Conservation (phyloP, 176 grass and related monocot genomes). For the Oryza australiensis region DNA sequence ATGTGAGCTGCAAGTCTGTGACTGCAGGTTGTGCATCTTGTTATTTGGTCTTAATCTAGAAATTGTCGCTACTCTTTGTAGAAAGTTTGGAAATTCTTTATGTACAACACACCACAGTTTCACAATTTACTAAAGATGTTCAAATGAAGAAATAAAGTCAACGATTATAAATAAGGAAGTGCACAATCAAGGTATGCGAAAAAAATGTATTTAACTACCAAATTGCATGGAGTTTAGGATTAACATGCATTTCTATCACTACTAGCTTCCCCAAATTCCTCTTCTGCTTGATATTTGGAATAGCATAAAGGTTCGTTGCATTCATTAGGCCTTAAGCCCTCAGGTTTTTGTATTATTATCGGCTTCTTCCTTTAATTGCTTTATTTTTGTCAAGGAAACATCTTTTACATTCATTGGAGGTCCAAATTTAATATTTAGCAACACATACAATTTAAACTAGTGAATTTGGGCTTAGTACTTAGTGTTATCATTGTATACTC, state of each 20-base stretch:
- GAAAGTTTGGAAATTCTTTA: neutral
- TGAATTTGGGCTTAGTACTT: neutral
- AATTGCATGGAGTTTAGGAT: neutral
- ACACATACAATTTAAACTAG: neutral
- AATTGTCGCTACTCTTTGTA: neutral
- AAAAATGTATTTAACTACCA: neutral
- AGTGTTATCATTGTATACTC: neutral
- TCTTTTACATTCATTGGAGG: neutral
- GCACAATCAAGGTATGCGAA: neutral
- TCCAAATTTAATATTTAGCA: neutral
- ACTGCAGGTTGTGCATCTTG: neutral
- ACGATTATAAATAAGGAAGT: neutral
- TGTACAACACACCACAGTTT: neutral
- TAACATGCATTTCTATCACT: neutral
- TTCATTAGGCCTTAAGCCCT: neutral
- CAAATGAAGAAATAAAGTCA: neutral
- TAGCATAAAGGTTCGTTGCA: neutral
- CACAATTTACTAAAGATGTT: neutral
- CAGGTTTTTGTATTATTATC: neutral
- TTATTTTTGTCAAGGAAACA: neutral
- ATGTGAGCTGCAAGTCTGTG: neutral
- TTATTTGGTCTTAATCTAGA: neutral
- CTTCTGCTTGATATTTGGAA: neutral
- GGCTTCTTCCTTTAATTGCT: neutral
- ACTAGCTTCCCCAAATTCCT: neutral